phyloP scores from a whole-genome alignment of 371 early-diverging fungal species.

The Phascolomyces articulosus region DNA sequence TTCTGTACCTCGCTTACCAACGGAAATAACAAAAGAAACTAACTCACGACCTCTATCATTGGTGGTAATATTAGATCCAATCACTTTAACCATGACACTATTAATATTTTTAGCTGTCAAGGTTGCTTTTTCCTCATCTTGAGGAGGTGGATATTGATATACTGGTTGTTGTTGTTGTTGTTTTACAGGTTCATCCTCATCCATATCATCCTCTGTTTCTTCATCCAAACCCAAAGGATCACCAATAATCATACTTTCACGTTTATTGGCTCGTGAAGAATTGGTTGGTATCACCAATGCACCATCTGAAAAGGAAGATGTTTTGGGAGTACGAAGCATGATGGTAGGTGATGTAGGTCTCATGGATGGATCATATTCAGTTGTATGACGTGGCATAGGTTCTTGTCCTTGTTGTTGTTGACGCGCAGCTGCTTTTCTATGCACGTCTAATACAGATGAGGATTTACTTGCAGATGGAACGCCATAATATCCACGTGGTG shows the following conservation, averaged over 20 bases:
- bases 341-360: neutral
- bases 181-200: neutral
- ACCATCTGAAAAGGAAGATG: neutral
- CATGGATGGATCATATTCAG: neutral
- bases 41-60: slow-evolving; percentile 81
- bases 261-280: neutral
- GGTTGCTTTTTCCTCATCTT: neutral
- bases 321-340: neutral
- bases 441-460: neutral
- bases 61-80: slow-evolving; percentile 72
- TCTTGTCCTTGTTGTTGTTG: neutral
- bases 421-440: neutral
- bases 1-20: slow-evolving; percentile 29
- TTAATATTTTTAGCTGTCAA: neutral
- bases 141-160: neutral
- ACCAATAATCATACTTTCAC: neutral
- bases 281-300: neutral
- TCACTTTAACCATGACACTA: slow-evolving; percentile 44
- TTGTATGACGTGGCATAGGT: neutral
- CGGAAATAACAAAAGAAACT: slow-evolving; percentile 59
- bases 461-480: slow-evolving; percentile 2
- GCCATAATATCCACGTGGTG: neutral
- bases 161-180: neutral
- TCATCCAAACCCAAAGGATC: neutral
- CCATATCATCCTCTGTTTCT: neutral